Conservation (phyloP, 1,284 basidiomycete species). For the Coniferiporia sulphurascens region DNA sequence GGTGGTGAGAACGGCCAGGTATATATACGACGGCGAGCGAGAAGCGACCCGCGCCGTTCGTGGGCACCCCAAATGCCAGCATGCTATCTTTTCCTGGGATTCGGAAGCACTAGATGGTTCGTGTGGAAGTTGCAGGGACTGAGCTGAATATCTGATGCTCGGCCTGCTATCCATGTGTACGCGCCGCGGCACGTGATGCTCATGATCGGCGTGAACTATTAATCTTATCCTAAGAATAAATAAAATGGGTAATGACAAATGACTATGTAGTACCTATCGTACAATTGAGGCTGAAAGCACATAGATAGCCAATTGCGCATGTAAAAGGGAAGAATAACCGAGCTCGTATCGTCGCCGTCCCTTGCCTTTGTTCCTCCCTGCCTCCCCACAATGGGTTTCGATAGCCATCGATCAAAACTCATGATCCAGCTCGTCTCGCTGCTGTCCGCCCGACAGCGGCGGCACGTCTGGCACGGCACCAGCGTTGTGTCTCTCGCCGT, state of each 20-base stretch:
- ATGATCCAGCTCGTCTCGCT: slow-evolving; percentile 41
- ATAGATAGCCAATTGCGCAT: not conserved
- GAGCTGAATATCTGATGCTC: no score
- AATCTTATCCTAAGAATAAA: not conserved
- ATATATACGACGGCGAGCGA: not conserved
- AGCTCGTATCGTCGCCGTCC: no score
- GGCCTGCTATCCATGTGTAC: no score
- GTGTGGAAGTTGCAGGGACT: not conserved
- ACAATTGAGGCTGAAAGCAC: not conserved
- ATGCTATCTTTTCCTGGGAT: not conserved
- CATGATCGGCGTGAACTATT: not conserved
- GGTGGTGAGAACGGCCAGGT: not conserved
- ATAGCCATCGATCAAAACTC: slow-evolving; percentile 34
- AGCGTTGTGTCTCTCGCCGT: slow-evolving; percentile 35
- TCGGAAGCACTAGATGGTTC: not conserved
- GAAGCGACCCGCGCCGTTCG: not conserved
- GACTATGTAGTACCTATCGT: not conserved
- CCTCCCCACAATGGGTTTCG: no score
- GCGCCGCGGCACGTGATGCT: not conserved
- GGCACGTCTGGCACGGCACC: slow-evolving; percentile 22
- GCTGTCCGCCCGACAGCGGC: slow-evolving; percentile 23
- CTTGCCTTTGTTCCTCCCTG: no score
- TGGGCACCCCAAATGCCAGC: not conserved
- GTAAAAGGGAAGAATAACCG: not conserved
- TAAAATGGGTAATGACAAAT: not conserved